Evolutionary conservation across 2,329 filamentous ascomycete genomes (phyloP), one percentile per base, ranked within the genome.

Genomic region (Penicillium sp.): DNA sequence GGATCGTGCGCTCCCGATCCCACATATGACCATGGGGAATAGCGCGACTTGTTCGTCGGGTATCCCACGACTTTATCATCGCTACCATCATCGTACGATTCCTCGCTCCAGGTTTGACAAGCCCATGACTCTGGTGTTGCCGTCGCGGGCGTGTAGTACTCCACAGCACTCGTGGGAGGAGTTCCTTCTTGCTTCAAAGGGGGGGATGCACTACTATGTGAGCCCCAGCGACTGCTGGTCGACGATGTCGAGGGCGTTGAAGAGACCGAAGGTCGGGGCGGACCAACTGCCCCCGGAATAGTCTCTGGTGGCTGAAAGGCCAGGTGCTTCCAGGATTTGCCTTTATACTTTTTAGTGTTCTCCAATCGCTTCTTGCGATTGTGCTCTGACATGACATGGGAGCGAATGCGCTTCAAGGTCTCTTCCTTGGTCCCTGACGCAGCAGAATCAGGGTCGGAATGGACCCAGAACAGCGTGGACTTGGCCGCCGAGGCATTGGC

Each of bases 311-410:
- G 70, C 39, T 73, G 73, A 52, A 73, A 77, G 39, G 73, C 69
- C 54, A 75, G 57, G 20, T 75, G 71, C 49, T 76, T 76, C 70
- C 71, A 77, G 34, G 73, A 68, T 62, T 75, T 76, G 59, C 66
- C 70, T 59, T 74, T 77, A 62, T 76, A 75, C 12, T 73, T 73
- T 55, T 76, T 75, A 4, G 73, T 76, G 37, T 69, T 77, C 38
- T 77, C 75, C 52, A 76, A 62, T 48, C 75, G 67, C 56, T 77
- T 77, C 64, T 77, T 77, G 59, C 75, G 73, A 63, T 77, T 77
- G 59, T 77, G 75, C 58, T 77, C 75, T 41, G 75, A 77, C 75
- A 77, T 77, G 43, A 77, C 75, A 71, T 77, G 75, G 17, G 75
- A 77, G n/a, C 75, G 74, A 51, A 77, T 77, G 38, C 75, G 72